phyloP scores from a whole-genome alignment of 495 filamentous ascomycete genomes.

The Astrothelium subdiscretum region DNA sequence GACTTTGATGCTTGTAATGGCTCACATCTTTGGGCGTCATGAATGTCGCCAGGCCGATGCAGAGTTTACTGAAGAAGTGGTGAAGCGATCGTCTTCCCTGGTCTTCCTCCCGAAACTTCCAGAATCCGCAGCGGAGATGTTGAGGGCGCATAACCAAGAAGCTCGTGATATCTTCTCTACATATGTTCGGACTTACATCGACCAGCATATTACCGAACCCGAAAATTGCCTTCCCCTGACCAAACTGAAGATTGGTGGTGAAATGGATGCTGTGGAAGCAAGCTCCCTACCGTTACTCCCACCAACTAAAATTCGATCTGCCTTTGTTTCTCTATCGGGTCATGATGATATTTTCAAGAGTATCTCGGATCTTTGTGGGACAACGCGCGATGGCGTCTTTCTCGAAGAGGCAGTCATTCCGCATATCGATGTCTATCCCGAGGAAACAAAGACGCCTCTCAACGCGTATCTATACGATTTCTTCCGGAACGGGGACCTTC shows the following conservation, averaged over 20 bases:
- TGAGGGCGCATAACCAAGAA: conserved; percentile 49
- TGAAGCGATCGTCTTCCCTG: conserved; percentile 43
- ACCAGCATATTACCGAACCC: conserved; percentile 43
- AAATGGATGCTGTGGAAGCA: conserved; percentile 1
- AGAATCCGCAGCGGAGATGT: conserved; percentile 36
- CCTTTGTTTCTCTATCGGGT: conserved; percentile 63
- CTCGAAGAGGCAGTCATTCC: conserved; percentile 62
- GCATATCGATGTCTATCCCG: conserved; percentile 44
- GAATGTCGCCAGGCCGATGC: conserved; percentile 32
- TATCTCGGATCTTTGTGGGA: conserved; percentile 51
- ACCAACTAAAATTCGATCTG: conserved; percentile 40
- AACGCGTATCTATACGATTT: conserved; percentile 71
- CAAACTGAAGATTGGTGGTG: conserved; percentile 32
- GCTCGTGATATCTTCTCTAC: conserved; percentile 50
- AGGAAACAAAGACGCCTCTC: conserved; percentile 37
- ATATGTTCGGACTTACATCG: conserved; percentile 57
- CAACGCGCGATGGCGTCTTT: conserved; percentile 53
- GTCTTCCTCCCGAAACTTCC: conserved; percentile 56
- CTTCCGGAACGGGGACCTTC: conserved; percentile 54
- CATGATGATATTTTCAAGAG: conserved; percentile 47
- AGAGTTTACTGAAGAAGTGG: conserved; percentile 33
- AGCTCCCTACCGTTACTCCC: conserved; percentile 10
- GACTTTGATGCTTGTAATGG: conserved; percentile 51
- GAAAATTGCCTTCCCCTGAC: conserved; percentile 51
- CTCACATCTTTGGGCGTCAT: conserved; percentile 54